A percentile compares a stretch with the other conserved stretches of the same genome.
Conservation (phyloP, 2,329 filamentous ascomycete genomes). For the Fusarium sterilihyphosum region DNA sequence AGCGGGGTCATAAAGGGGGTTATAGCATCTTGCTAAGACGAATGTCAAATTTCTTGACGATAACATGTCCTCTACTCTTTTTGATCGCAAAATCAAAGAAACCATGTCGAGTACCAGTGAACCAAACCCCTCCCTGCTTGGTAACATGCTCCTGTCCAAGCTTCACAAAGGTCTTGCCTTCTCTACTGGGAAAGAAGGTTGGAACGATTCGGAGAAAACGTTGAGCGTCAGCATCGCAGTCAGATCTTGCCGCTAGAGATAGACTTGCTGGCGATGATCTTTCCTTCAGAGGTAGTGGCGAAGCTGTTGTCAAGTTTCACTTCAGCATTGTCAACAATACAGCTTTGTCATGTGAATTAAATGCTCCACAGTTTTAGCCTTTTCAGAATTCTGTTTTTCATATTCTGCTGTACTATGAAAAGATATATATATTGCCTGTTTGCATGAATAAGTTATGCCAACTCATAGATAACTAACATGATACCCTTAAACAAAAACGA, state of each 20-base stretch:
- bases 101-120: not conserved
- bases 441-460: rapidly evolving
- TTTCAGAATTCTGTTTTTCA: too few relatives aligned
- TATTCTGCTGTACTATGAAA: too few relatives aligned
- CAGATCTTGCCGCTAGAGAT: not conserved
- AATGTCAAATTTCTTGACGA: not conserved
- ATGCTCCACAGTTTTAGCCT: too few relatives aligned
- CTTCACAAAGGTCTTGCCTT: not conserved
- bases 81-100: not conserved
- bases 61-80: not conserved
- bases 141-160: not conserved
- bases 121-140: not conserved
- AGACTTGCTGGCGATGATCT: not conserved
- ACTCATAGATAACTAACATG: too few relatives aligned
- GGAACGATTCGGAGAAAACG: not conserved
- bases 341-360: too few relatives aligned
- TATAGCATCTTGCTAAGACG: not conserved
- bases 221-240: not conserved
- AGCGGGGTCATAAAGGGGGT: not conserved
- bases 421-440: too few relatives aligned
- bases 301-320: not conserved
- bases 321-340: too few relatives aligned
- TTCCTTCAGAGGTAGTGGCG: not conserved
- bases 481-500: too few relatives aligned
- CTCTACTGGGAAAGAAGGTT: not conserved